Conservation (phyloP, 768 basidiomycete genomes). For the Auricularia auricula-judae region DNA sequence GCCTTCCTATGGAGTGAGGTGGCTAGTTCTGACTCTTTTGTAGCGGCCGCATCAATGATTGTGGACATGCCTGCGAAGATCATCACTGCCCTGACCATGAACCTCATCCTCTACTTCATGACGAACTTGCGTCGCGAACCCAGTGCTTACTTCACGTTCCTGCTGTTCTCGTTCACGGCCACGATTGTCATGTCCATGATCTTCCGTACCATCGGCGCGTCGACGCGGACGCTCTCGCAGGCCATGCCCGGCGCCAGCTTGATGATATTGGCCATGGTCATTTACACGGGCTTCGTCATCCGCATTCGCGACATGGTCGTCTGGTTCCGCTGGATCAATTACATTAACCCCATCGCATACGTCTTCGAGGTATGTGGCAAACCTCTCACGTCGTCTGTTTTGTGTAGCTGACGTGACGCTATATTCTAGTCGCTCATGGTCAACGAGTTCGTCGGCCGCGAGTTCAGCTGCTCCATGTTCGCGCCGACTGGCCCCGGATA, state of each 20-base stretch:
- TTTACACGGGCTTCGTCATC: constrained; percentile 25
- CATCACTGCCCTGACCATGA: constrained; percentile 17
- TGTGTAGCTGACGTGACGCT: too few relatives aligned
- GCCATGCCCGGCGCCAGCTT: background rate
- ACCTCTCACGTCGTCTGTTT: too few relatives aligned
- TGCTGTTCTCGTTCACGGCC: constrained; percentile 29
- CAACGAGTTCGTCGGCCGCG: background rate
- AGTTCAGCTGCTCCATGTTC: background rate
- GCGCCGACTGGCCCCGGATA: background rate
- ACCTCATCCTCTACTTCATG: constrained; percentile 33
- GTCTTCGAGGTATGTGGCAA: background rate
- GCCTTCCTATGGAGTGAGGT: constrained; percentile 26
- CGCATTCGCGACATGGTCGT: constrained; percentile 23
- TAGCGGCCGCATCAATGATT: background rate
- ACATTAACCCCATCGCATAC: constrained; percentile 24
- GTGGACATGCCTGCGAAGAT: background rate
- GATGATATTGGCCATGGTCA: constrained; percentile 10
- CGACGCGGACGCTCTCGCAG: constrained; percentile 26
- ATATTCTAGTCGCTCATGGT: background rate
- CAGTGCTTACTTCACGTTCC: constrained; percentile 29
- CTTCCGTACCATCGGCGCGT: constrained; percentile 19
- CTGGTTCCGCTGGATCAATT: constrained; percentile 28
- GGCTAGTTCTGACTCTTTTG: constrained; percentile 8
- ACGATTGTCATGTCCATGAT: constrained; percentile 9
- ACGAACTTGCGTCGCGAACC: constrained; percentile 27